Conservation (phyloP, 176 grass and related monocot species). For the Avena sativa region DNA sequence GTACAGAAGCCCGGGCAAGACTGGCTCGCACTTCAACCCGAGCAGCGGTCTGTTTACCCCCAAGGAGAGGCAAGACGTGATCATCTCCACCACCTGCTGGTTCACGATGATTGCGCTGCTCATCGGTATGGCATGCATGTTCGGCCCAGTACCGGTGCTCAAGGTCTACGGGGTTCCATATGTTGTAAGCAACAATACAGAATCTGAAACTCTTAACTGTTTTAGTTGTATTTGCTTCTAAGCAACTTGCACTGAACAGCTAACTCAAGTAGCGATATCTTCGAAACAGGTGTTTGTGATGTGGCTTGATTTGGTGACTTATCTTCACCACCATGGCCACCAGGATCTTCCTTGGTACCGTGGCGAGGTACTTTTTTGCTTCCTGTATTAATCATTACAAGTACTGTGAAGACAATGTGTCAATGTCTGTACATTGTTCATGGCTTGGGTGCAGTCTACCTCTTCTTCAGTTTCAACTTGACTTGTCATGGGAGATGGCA, state of each 20-base stretch:
- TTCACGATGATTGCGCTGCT: conserved; percentile 60
- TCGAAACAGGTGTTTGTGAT: conserved; percentile 74
- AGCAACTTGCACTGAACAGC: neutral
- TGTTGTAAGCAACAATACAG: conserved; percentile 53
- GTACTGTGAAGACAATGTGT: neutral
- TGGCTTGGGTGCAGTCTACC: neutral
- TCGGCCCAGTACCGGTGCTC: conserved; percentile 53
- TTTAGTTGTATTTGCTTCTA: conserved; percentile 6
- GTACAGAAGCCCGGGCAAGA: conserved; percentile 74
- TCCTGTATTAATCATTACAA: neutral
- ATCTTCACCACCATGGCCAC: conserved; percentile 92
- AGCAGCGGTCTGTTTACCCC: conserved; percentile 73
- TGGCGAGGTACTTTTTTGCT: conserved; percentile 59
- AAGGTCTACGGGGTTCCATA: conserved; percentile 77
- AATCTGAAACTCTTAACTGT: conserved; percentile 24
- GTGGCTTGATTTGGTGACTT: conserved; percentile 91
- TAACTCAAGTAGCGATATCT: conserved; percentile 5
- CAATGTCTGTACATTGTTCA: neutral
- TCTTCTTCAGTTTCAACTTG: neutral
- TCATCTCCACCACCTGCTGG: conserved; percentile 80
- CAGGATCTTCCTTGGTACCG: conserved; percentile 85
- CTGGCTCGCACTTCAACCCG: conserved; percentile 77
- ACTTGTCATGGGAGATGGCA: neutral
- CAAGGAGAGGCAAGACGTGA: conserved; percentile 60
- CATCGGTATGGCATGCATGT: conserved; percentile 41